Percentiles rank a stretch among this genome's conserved stretches.
phyloP scores from a whole-genome alignment of 1,139 yeast species.

The Kluyveromyces sp. region DNA sequence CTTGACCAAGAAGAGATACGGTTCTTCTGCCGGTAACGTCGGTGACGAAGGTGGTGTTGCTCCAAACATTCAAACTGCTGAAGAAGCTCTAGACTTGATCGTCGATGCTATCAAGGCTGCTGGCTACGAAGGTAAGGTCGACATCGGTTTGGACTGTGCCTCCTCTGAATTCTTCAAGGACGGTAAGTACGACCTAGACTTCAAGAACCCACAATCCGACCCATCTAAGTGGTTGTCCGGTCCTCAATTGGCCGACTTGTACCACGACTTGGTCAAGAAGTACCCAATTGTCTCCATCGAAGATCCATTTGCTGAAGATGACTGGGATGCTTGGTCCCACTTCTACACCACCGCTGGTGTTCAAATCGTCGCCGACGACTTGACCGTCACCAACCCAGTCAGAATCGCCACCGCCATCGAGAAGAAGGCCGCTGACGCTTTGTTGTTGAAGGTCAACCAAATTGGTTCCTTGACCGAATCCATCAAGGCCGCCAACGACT shows the following conservation, averaged over 20 bases:
- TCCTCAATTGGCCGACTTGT: constrained; percentile 74
- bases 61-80: constrained; percentile 87
- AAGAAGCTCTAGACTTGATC: constrained; percentile 92
- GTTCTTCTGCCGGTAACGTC: constrained; percentile 96
- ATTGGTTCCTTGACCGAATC: constrained; percentile 90
- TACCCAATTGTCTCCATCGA: constrained; percentile 97
- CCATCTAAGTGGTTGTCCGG: constrained; percentile 83
- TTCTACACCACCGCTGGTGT: constrained; percentile 68
- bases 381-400: constrained; percentile 93
- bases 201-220: constrained; percentile 92
- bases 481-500: constrained; percentile 85
- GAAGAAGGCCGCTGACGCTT: constrained; percentile 87
- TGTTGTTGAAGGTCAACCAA: constrained; percentile 93
- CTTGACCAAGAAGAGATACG: constrained; percentile 85
- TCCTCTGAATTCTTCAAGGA: constrained; percentile 95
- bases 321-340: constrained; percentile 95
- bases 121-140: constrained; percentile 86
- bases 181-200: constrained; percentile 93
- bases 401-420: constrained; percentile 93
- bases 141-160: constrained; percentile 91
- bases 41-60: constrained; percentile 99
- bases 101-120: constrained; percentile 79
- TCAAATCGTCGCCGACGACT: constrained; percentile 94
- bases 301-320: constrained; percentile 98
- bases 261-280: constrained; percentile 67